Conservation (phyloP, 2,329 filamentous ascomycete genomes). For the Sclerotiophoma versabilis region DNA sequence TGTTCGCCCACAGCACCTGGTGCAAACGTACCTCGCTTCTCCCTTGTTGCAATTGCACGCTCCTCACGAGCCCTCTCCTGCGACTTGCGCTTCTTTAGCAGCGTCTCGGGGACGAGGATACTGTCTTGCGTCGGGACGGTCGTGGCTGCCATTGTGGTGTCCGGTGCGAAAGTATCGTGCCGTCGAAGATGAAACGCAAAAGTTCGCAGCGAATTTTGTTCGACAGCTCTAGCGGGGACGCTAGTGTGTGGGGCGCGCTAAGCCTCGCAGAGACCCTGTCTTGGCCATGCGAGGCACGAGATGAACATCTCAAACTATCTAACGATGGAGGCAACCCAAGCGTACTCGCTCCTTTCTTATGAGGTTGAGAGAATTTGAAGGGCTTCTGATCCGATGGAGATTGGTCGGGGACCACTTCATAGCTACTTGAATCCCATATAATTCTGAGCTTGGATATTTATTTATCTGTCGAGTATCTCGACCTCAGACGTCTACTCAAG, state of each 20-base stretch:
- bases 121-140: conserved; percentile 93
- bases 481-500: too few relatives aligned
- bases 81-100: conserved; percentile 99
- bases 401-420: too few relatives aligned
- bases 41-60: conserved; percentile 77
- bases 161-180: conserved; percentile 21
- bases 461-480: too few relatives aligned
- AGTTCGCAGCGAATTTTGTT: conserved; percentile 12
- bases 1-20: conserved; percentile 19
- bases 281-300: neutral
- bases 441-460: too few relatives aligned
- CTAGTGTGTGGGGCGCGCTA: conserved; percentile 13
- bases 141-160: conserved; percentile 59
- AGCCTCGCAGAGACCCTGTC: conserved; percentile 8
- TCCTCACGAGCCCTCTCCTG: conserved; percentile 99
- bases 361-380: too few relatives aligned
- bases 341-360: too few relatives aligned
- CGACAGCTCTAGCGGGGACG: conserved; percentile 5
- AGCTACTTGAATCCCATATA: too few relatives aligned
- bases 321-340: too few relatives aligned
- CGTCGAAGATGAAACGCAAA: conserved; percentile 14
- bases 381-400: too few relatives aligned
- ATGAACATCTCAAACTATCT: neutral
- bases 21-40: conserved; percentile 83
- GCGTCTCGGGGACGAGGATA: conserved; percentile 97